These are phyloP conservation scores for Rubia peregrina DNA, from an alignment of 305 asterid species.

Conservation along the genomic window DNA sequence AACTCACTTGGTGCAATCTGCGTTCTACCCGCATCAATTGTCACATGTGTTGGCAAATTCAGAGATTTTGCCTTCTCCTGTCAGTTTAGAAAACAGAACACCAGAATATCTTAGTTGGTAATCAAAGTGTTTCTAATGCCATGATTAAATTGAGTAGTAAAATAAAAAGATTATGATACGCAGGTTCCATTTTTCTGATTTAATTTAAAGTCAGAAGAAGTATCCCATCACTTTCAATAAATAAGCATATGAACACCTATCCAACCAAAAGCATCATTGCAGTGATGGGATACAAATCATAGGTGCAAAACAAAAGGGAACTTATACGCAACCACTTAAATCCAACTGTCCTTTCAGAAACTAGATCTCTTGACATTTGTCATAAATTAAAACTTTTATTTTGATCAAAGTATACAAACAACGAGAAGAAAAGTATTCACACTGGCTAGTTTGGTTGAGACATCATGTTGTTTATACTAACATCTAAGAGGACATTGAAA, in stretches of 20 bases:
- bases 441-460: neutral
- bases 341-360: neutral
- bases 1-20: slow-evolving; percentile 96
- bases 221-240: neutral
- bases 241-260: too few relatives aligned
- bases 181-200: neutral
- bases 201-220: neutral
- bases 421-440: neutral
- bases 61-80: slow-evolving; percentile 84
- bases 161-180: neutral
- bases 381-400: neutral
- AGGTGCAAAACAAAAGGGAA: neutral
- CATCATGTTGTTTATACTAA: neutral
- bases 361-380: neutral
- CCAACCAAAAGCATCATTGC: neutral
- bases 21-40: slow-evolving; percentile 94
- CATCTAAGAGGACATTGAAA: neutral
- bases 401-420: neutral
- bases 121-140: neutral
- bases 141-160: neutral
- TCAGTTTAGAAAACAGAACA: slow-evolving; percentile 16
- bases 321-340: neutral
- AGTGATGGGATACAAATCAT: neutral
- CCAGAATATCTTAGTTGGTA: slow-evolving; percentile 1
- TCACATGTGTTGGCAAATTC: slow-evolving; percentile 67